Base-by-base conservation (phyloP, 306 rosid genomes). In the Rosa multiflora region DNA sequence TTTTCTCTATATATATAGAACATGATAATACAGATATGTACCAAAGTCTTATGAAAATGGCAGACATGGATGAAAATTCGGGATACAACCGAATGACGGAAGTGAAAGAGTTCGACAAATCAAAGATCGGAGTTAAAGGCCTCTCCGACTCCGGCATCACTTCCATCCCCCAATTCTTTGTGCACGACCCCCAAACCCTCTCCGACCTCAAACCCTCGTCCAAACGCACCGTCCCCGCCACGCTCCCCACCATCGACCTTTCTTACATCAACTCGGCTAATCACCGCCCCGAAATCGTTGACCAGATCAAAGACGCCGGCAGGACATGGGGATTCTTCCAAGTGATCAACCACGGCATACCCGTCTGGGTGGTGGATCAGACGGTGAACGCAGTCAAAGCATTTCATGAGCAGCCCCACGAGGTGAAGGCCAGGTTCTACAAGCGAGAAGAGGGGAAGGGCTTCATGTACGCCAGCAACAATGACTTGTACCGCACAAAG, bases 111-210 rank as follows among this genome's bases (percentile, higher is more conserved):
- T 87, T 87, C 29, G 88, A 82, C 23, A 79, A 87, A 4, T 87
- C 90, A 63, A 87, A 82, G 77, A 77, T 82, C 4, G 90, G 90
- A 67, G 90, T 84, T 4, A 87, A 87, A 13, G 88, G 88, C 70
- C 86, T 84, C 66, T 84, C 86, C 1, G 90, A 84, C 40, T 84
- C 86, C 3, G 88, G 88, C 75, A 82, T 87, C 84, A 82, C 82
- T 63, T 68, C 86, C 46, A 82, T 84, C n/a, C 59, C 90, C 88
- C 61, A 47, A 4, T 29, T 87, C 48, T 87, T 87, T 23, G 10
- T 84, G 17, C 90, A 87, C 77, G 83, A 81, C 53, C 81, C 82
- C 4, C 52, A 82, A 48, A 26, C 84, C 2, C 82, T 79, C 52
- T 79, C 84, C 37, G 82, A 84, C 67, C 78, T 79, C 48, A 77